Conservation (phyloP, 1,139 yeast species). For the Pichia sp. region DNA sequence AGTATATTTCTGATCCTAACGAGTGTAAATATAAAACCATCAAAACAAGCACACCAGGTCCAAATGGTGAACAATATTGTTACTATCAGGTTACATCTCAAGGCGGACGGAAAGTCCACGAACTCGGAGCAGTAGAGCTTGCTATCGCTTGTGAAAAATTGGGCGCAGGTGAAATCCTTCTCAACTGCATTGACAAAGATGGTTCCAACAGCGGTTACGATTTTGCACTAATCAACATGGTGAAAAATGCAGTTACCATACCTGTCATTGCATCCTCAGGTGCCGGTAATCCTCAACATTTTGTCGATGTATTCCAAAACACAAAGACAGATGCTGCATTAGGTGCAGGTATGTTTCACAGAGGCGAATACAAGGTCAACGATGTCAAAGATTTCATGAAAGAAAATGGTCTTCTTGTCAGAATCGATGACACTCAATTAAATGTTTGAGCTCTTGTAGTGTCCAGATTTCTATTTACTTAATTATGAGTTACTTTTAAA, state of each 20-base stretch:
- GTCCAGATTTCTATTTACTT: too few relatives aligned
- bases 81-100: slow-evolving; percentile 95
- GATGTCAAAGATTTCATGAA: slow-evolving; percentile 70
- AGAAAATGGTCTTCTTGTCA: slow-evolving; percentile 48
- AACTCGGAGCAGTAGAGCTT: slow-evolving; percentile 85
- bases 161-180: slow-evolving; percentile 94
- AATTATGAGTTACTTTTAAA: too few relatives aligned
- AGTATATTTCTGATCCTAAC: slow-evolving; percentile 58
- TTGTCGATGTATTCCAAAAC: slow-evolving; percentile 74
- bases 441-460: not conserved
- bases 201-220: slow-evolving; percentile 94
- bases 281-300: slow-evolving; percentile 90
- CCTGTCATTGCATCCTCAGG: slow-evolving; percentile 98
- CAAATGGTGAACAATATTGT: slow-evolving; percentile 79
- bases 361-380: slow-evolving; percentile 83
- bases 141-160: slow-evolving; percentile 83
- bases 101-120: slow-evolving; percentile 89
- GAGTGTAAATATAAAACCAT: slow-evolving; percentile 61
- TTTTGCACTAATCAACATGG: slow-evolving; percentile 72
- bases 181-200: slow-evolving; percentile 93
- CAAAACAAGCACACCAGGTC: slow-evolving; percentile 58
- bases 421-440: slow-evolving; percentile 36
- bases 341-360: slow-evolving; percentile 97
- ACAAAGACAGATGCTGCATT: slow-evolving; percentile 92
- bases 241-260: slow-evolving; percentile 68